Percentiles rank a stretch among this genome's conserved stretches.
Evolutionary conservation across 2,329 filamentous ascomycete species (phyloP).

Genomic region (Ilyonectria mors-panacis): DNA sequence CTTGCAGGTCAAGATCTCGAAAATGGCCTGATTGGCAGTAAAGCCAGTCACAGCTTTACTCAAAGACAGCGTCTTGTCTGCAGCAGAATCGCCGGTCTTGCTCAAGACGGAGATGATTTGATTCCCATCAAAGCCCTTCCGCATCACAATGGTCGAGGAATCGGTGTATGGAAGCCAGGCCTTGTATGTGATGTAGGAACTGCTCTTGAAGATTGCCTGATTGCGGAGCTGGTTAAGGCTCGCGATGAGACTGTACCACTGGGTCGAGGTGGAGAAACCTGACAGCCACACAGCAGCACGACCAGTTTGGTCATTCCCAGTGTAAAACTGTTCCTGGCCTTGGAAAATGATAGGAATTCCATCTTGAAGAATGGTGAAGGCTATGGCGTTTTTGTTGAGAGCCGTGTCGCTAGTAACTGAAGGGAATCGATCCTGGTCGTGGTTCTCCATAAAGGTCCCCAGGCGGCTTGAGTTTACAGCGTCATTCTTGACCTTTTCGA

Average conservation of each 20-base stretch:
- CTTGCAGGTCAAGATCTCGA: conserved; percentile 28
- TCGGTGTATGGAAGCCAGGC: conserved; percentile 34
- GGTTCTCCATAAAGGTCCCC: conserved; percentile 37
- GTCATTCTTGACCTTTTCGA: conserved; percentile 28
- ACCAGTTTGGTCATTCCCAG: conserved; percentile 28
- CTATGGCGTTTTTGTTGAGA: conserved; percentile 35
- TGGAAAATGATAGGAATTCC: conserved; percentile 35
- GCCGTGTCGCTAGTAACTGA: conserved; percentile 30
- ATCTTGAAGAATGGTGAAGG: conserved; percentile 34
- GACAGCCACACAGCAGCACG: conserved; percentile 35
- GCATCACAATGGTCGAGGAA: conserved; percentile 27
- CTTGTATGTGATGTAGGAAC: conserved; percentile 32
- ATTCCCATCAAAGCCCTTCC: conserved; percentile 34
- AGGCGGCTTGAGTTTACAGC: conserved; percentile 35
- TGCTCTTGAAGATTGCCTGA: conserved; percentile 35
- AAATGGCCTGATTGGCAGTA: conserved; percentile 23
- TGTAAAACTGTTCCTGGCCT: conserved; percentile 34
- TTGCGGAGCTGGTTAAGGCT: conserved; percentile 34
- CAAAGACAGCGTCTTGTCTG: conserved; percentile 21
- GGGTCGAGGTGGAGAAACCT: conserved; percentile 22
- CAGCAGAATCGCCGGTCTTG: conserved; percentile 29
- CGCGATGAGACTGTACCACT: conserved; percentile 31
- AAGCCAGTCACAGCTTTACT: conserved; percentile 25
- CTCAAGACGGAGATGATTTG: conserved; percentile 36
- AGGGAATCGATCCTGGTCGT: conserved; percentile 34